Percentiles rank a stretch among this genome's conserved stretches.
These are phyloP conservation scores for Blastobotrys ciferrii DNA, from an alignment of 1,139 yeast species.

Conservation along the genomic window DNA sequence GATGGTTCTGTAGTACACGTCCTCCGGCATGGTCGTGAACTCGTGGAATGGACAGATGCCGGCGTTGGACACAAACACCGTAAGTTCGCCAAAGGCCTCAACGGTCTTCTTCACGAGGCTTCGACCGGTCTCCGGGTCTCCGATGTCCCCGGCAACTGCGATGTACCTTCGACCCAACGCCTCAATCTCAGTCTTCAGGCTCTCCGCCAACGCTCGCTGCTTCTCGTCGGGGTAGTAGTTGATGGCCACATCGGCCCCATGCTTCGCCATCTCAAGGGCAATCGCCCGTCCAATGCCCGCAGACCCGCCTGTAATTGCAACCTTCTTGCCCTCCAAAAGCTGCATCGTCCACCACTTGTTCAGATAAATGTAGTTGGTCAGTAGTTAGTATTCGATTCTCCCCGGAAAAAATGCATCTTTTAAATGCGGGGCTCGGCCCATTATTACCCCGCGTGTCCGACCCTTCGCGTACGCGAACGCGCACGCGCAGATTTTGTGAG, in stretches of 20 bases:
- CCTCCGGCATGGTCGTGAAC: slow-evolving; percentile 42
- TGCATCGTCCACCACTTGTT: neutral
- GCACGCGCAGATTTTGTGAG: too few species aligned
- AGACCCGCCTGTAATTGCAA: slow-evolving; percentile 42
- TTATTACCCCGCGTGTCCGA: neutral
- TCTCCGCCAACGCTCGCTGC: slow-evolving; percentile 30
- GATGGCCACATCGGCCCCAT: slow-evolving; percentile 36
- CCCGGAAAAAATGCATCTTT: neutral
- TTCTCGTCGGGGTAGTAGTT: slow-evolving; percentile 32
- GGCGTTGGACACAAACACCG: slow-evolving; percentile 48
- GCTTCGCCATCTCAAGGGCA: slow-evolving; percentile 36
- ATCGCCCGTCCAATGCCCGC: slow-evolving; percentile 44
- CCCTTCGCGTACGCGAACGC: too few species aligned
- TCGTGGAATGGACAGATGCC: slow-evolving; percentile 44
- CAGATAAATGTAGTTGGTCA: too few species aligned
- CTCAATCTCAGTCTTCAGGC: slow-evolving; percentile 32
- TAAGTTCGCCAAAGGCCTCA: slow-evolving; percentile 41
- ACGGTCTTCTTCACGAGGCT: slow-evolving; percentile 40
- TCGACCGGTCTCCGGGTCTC: slow-evolving; percentile 40
- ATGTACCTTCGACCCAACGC: slow-evolving; percentile 23
- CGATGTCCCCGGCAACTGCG: slow-evolving; percentile 46
- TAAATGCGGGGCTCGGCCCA: neutral
- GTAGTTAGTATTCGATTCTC: too few species aligned
- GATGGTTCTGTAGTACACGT: slow-evolving; percentile 39
- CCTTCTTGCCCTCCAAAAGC: slow-evolving; percentile 21